phyloP scores from a whole-genome alignment of 2,329 filamentous ascomycete species.

The Fusarium lateritium region DNA sequence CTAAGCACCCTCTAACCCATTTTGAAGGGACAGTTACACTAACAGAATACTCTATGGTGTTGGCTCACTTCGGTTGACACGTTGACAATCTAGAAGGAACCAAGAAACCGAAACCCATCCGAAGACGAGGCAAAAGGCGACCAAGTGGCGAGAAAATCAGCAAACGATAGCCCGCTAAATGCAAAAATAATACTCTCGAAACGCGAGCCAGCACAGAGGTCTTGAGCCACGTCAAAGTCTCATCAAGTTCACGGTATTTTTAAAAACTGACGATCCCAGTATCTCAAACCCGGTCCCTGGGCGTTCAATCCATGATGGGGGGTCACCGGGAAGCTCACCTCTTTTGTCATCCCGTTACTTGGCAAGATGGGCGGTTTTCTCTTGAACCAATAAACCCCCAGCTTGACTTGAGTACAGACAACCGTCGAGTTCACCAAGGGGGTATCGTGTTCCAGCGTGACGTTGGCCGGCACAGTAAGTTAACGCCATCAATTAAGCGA shows the following conservation, averaged over 20 bases:
- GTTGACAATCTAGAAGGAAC: constrained; percentile 4
- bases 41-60: constrained; percentile 19
- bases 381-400: neutral
- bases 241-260: constrained; percentile 6
- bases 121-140: constrained; percentile 7
- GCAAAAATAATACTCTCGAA: no score
- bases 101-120: constrained; percentile 15
- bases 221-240: constrained; percentile 1
- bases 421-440: neutral
- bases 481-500: neutral
- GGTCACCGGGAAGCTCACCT: constrained; percentile 1
- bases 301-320: constrained; percentile 17
- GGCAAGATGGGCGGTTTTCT: constrained; percentile 18
- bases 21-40: constrained; percentile 5
- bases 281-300: constrained; percentile 5
- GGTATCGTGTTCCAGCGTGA: constrained; percentile 9
- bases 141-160: constrained; percentile 7
- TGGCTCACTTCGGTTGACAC: constrained; percentile 13
- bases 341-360: constrained; percentile 25
- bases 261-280: neutral
- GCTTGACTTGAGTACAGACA: neutral
- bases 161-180: neutral
- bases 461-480: no score
- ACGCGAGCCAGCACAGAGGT: neutral
- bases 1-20: neutral